Evolutionary conservation across 495 filamentous ascomycete genomes (phyloP), one percentile per base, ranked within the genome.

Genomic region (Trichoderma asperelloides): DNA sequence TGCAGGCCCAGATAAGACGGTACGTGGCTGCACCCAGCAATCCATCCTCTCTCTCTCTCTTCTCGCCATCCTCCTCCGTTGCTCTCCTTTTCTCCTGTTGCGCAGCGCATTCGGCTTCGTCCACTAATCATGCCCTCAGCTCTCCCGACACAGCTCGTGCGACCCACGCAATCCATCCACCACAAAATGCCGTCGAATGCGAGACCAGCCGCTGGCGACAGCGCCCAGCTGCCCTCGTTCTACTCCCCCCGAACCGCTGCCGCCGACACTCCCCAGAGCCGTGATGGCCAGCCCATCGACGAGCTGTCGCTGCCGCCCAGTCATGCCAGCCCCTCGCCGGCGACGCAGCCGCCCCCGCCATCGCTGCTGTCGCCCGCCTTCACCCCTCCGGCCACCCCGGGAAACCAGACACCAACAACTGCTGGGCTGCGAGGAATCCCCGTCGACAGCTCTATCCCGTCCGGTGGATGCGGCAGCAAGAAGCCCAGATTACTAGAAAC

Each of bases 331-430:
- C 5, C 33, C 25, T 62, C 69, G 62, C 23, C 74, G 6, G 70
- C 62, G 15, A 70, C 65, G 18, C 73, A 70, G 62, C 72, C 72
- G 1, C 78, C 77, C 8, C 79, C 79, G 2, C 72, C 76, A 5
- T 81, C 78, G 9, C 80, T 92, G 39, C 78, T 95, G 28, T 91
- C 87, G 51, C 91, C 91, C 0, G 86, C 87, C 57, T 92, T 93
- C 75, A 93, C 91, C 25, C 91, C 91, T 7, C 91, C 91, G n/a
- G 86, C 86, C 5, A 91, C 90, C 1, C 89, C 89, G 1, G 87
- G 88, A 5, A 85, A 83, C 64, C 77, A 85, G 51, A 86, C 84
- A 8, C 81, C 85, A 18, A 73, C 76, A 21, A 68, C 66, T 64
- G 69, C 69, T 23, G 80, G 79, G 25, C 79, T 83, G 1, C 78